Evolutionary conservation across 225 moss, liverwort and hornwort genomes (phyloP).

Genomic region (Straminergon stramineum): DNA sequence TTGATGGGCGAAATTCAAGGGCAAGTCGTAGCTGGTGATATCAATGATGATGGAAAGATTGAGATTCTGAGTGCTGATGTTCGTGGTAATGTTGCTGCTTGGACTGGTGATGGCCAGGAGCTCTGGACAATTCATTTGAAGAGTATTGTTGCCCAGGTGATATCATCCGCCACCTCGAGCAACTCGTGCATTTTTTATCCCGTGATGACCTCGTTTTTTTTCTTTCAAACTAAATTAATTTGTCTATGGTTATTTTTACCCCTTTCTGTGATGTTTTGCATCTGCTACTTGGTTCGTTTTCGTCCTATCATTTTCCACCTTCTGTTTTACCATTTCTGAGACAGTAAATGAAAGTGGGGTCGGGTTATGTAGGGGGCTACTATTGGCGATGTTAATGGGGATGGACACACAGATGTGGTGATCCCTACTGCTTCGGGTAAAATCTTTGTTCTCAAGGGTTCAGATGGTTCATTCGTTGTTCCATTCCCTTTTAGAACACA

Average conservation of each 20-base stretch:
- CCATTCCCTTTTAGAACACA: constrained; percentile 90
- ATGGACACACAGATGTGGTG: constrained; percentile 87
- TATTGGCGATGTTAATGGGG: constrained; percentile 91
- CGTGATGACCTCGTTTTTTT: background rate
- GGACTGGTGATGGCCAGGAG: constrained; percentile 74
- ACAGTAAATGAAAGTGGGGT: background rate
- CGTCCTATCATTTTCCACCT: background rate
- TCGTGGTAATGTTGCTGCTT: constrained; percentile 85
- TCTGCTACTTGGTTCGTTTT: background rate
- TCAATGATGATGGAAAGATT: constrained; percentile 86
- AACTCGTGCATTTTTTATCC: background rate
- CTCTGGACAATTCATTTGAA: constrained; percentile 86
- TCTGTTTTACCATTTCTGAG: background rate
- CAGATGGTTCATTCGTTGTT: constrained; percentile 52
- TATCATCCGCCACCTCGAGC: background rate
- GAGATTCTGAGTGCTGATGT: constrained; percentile 85
- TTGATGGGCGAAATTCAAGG: constrained; percentile 94
- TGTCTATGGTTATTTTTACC: background rate
- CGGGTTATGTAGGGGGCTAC: constrained; percentile 64
- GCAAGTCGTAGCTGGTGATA: constrained; percentile 91
- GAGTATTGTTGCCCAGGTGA: constrained; percentile 92
- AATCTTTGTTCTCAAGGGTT: constrained; percentile 77
- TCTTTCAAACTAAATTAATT: background rate
- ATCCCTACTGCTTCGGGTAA: constrained; percentile 91
- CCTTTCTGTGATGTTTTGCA: background rate